These are phyloP conservation scores for Phaseolus lunatus DNA, from an alignment of 306 rosid species.

Conservation along the genomic window DNA sequence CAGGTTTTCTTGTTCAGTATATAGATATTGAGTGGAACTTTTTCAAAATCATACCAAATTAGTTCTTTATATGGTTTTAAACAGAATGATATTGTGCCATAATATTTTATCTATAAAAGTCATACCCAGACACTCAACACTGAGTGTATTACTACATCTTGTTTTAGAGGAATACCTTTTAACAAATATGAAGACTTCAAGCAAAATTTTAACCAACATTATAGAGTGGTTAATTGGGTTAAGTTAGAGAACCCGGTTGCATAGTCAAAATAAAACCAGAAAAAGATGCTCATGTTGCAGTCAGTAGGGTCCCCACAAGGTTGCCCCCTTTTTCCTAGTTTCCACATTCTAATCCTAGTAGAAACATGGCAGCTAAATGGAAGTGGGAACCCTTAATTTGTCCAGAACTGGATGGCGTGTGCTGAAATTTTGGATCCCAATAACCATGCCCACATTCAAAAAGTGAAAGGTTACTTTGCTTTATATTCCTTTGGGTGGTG, in stretches of 20 bases:
- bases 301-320: not conserved
- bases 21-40: not conserved
- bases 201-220: not conserved
- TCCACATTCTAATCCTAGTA: not conserved
- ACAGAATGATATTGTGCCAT: not conserved
- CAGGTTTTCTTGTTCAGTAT: not conserved
- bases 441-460: constrained; percentile 40
- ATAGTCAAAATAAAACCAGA: constrained; percentile 8
- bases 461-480: constrained; percentile 31
- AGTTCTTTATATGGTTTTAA: not conserved
- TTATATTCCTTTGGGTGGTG: constrained; percentile 10
- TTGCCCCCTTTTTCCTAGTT: not conserved
- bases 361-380: not conserved
- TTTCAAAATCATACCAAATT: not conserved
- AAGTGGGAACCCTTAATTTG: constrained; percentile 1
- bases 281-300: not conserved
- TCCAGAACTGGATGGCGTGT: not conserved
- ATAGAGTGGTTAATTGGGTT: no score
- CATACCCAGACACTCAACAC: not conserved
- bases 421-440: constrained; percentile 30
- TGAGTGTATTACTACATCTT: not conserved
- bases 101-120: not conserved
- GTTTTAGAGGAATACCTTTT: not conserved
- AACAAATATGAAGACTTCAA: not conserved
- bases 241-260: no score